These are phyloP conservation scores for Phanerochaete carnosa DNA, from an alignment of 768 basidiomycete species.

Conservation along the genomic window DNA sequence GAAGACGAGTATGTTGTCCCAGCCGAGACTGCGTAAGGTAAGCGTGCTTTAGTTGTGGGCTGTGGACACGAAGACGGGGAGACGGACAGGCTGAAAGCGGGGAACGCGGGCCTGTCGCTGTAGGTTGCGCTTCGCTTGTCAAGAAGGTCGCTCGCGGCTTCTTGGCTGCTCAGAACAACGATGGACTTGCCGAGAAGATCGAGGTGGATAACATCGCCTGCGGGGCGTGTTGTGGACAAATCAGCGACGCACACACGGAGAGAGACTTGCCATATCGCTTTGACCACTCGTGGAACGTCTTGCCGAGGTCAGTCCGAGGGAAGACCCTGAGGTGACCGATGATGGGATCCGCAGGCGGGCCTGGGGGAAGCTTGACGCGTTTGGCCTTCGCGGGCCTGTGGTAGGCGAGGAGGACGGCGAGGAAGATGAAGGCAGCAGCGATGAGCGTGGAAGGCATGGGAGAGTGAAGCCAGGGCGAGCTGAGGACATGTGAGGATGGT, in stretches of 20 bases:
- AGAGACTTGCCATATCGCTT: constrained; percentile 22
- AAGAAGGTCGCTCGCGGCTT: constrained; percentile 32
- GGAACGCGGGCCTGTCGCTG: constrained; percentile 35
- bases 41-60: not conserved
- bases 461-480: not conserved
- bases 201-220: constrained; percentile 30
- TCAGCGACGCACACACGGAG: not conserved
- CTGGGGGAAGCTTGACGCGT: constrained; percentile 23
- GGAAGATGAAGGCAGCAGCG: not conserved
- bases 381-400: not conserved
- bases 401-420: not conserved
- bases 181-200: constrained; percentile 30
- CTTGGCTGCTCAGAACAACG: constrained; percentile 30
- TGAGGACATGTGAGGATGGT: not conserved
- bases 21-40: constrained; percentile 14
- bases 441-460: not conserved
- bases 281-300: constrained; percentile 29
- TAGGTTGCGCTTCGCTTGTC: constrained; percentile 35
- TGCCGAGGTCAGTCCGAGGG: constrained; percentile 25
- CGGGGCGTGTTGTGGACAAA: not conserved
- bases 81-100: constrained; percentile 15
- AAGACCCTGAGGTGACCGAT: constrained; percentile 36
- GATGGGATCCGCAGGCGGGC: constrained; percentile 35
- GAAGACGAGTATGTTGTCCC: constrained; percentile 16
- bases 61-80: not conserved